Conservation (phyloP, 2,329 filamentous ascomycete genomes). For the Aspergillus neotritici region DNA sequence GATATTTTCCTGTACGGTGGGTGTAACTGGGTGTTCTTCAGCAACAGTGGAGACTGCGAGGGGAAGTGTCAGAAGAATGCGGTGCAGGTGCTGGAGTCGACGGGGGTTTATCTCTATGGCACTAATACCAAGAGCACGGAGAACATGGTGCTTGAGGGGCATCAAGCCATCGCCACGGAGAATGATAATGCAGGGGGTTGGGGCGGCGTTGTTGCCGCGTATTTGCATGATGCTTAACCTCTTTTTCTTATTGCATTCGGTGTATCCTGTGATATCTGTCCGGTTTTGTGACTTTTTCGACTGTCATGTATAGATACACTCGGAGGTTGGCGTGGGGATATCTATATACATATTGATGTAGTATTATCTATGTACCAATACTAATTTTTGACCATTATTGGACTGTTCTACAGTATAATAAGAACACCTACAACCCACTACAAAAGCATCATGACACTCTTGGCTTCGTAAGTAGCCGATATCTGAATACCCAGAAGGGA, state of each 20-base stretch:
- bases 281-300: not conserved
- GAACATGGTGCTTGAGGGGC: conserved; percentile 26
- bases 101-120: conserved; percentile 24
- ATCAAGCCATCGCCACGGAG: conserved; percentile 19
- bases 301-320: too few species aligned
- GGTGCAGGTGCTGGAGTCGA: conserved; percentile 22
- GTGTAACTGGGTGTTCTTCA: conserved; percentile 39
- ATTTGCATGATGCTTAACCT: conserved; percentile 18
- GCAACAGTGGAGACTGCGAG: conserved; percentile 26
- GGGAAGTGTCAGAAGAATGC: conserved; percentile 37
- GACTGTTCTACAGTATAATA: too few species aligned
- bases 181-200: conserved; percentile 29
- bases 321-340: too few species aligned
- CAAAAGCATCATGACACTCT: too few species aligned
- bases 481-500: too few species aligned
- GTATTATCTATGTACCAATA: too few species aligned
- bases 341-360: too few species aligned
- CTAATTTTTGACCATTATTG: too few species aligned
- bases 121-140: conserved; percentile 26
- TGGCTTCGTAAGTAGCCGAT: too few species aligned
- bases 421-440: too few species aligned
- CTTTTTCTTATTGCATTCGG: not conserved
- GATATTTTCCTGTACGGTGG: conserved; percentile 36
- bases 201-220: conserved; percentile 31
- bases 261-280: not conserved